These are phyloP conservation scores for Anthostomella pinea DNA, from an alignment of 2,329 filamentous ascomycete species.

Conservation along the genomic window DNA sequence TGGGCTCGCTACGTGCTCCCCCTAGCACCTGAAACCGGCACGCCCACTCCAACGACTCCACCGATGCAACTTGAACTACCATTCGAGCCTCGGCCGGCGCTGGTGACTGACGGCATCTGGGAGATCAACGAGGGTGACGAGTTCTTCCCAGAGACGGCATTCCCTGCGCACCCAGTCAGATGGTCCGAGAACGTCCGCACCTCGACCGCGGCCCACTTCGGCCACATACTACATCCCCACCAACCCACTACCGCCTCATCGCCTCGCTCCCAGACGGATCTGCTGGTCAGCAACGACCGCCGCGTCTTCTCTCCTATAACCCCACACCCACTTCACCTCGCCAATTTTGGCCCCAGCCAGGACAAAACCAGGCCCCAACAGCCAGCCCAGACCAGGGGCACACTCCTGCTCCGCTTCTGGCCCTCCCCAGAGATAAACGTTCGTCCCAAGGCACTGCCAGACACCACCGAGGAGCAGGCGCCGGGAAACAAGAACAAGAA, in stretches of 20 bases:
- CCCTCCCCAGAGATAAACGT: slow-evolving; percentile 35
- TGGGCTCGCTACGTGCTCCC: slow-evolving; percentile 36
- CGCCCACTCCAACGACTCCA: not conserved
- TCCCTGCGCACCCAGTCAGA: slow-evolving; percentile 14
- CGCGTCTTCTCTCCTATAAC: slow-evolving; percentile 44
- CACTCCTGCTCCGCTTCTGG: slow-evolving; percentile 47
- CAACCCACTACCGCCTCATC: slow-evolving; percentile 6
- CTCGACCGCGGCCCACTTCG: slow-evolving; percentile 46
- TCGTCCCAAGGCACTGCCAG: too few relatives aligned
- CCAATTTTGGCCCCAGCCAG: slow-evolving; percentile 27
- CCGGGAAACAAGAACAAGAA: slow-evolving; percentile 7
- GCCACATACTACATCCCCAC: slow-evolving; percentile 42
- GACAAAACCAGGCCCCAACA: slow-evolving; percentile 14
- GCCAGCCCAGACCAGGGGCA: slow-evolving; percentile 26
- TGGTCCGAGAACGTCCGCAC: slow-evolving; percentile 23
- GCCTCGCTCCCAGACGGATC: slow-evolving; percentile 8
- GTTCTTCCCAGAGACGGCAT: slow-evolving; percentile 1
- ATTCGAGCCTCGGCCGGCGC: slow-evolving; percentile 10
- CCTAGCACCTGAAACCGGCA: slow-evolving; percentile 3
- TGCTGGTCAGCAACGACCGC: slow-evolving; percentile 17
- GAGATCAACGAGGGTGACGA: slow-evolving; percentile 3
- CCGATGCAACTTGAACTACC: slow-evolving; percentile 17
- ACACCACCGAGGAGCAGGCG: not conserved
- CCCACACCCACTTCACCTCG: slow-evolving; percentile 47
- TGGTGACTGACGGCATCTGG: not conserved